These are phyloP conservation scores for Ambrosiella beaveri DNA, from an alignment of 2,329 filamentous ascomycete genomes.

Conservation along the genomic window DNA sequence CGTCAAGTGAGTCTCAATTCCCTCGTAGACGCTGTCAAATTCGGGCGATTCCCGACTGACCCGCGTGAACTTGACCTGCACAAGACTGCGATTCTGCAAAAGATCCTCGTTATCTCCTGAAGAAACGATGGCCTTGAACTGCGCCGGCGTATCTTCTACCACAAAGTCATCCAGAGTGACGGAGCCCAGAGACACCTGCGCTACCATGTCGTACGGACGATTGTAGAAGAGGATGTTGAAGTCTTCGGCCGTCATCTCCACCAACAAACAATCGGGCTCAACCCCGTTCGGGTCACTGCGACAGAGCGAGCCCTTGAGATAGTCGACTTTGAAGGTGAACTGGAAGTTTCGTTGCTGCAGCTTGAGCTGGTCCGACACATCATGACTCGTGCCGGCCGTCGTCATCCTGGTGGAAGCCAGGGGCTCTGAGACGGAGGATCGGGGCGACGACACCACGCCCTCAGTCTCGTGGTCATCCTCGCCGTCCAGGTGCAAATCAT, in stretches of 20 bases:
- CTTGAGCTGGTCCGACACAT: slow-evolving; percentile 23
- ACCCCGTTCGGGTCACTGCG: slow-evolving; percentile 64
- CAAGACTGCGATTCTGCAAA: slow-evolving; percentile 60
- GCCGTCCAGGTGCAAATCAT: slow-evolving; percentile 54
- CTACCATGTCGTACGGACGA: slow-evolving; percentile 79
- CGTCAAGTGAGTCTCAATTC: slow-evolving; percentile 83
- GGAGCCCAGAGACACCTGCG: slow-evolving; percentile 73
- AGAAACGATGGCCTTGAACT: slow-evolving; percentile 96
- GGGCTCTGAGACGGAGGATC: slow-evolving; percentile 33
- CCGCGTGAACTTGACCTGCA: slow-evolving; percentile 75
- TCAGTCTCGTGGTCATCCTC: slow-evolving; percentile 49
- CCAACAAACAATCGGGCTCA: slow-evolving; percentile 63
- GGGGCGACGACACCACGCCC: slow-evolving; percentile 36
- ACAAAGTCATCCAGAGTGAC: slow-evolving; percentile 76
- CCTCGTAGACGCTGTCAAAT: slow-evolving; percentile 80
- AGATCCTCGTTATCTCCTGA: slow-evolving; percentile 59
- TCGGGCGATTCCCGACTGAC: slow-evolving; percentile 86
- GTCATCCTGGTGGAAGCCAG: slow-evolving; percentile 20
- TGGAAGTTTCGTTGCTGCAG: slow-evolving; percentile 85
- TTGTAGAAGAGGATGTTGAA: slow-evolving; percentile 82
- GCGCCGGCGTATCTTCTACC: slow-evolving; percentile 69
- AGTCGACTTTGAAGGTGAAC: slow-evolving; percentile 91
- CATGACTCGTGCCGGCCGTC: neutral
- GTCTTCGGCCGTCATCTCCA: slow-evolving; percentile 76
- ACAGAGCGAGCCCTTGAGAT: slow-evolving; percentile 81